Evolutionary conservation across 148 eudicot genomes (phyloP).

Genomic region (Rhododendron vialii): DNA sequence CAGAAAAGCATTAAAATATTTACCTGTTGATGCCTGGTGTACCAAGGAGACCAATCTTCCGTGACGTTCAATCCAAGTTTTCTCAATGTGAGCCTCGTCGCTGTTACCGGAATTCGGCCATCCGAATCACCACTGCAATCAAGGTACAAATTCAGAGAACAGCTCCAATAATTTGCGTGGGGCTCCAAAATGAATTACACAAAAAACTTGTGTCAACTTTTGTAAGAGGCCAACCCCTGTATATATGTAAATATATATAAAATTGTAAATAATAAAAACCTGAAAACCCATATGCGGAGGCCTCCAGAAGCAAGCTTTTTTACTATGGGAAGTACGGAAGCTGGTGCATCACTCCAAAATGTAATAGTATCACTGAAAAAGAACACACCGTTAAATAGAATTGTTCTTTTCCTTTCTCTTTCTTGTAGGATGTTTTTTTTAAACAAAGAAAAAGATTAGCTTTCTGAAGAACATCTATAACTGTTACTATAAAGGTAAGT

Average conservation of each 20-base stretch:
- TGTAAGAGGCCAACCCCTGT: too few relatives aligned
- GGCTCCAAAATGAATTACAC: too few relatives aligned
- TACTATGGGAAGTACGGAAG: conserved; percentile 61
- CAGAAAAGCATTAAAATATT: neutral
- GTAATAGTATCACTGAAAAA: conserved; percentile 40
- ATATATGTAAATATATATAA: too few relatives aligned
- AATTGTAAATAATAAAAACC: conserved; percentile 27
- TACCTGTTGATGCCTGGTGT: conserved; percentile 53
- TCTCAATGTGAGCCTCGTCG: conserved; percentile 57
- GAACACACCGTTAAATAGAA: neutral
- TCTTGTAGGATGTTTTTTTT: neutral
- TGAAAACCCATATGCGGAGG: conserved; percentile 70
- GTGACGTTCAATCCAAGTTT: conserved; percentile 59
- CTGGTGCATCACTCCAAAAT: conserved; percentile 58
- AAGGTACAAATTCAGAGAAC: neutral
- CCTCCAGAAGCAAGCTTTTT: conserved; percentile 51
- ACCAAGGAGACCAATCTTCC: conserved; percentile 86
- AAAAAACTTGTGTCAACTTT: too few relatives aligned
- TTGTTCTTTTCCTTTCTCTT: neutral
- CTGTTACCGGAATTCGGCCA: conserved; percentile 82
- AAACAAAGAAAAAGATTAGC: neutral
- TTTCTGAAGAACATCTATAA: too few relatives aligned
- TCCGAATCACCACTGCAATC: conserved; percentile 72
- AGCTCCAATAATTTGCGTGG: too few relatives aligned
- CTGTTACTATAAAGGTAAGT: too few relatives aligned